Evolutionary conservation across 2,329 filamentous ascomycete genomes (phyloP), one percentile per base, ranked within the genome.

Genomic region (Ceratocystis albifundus): DNA sequence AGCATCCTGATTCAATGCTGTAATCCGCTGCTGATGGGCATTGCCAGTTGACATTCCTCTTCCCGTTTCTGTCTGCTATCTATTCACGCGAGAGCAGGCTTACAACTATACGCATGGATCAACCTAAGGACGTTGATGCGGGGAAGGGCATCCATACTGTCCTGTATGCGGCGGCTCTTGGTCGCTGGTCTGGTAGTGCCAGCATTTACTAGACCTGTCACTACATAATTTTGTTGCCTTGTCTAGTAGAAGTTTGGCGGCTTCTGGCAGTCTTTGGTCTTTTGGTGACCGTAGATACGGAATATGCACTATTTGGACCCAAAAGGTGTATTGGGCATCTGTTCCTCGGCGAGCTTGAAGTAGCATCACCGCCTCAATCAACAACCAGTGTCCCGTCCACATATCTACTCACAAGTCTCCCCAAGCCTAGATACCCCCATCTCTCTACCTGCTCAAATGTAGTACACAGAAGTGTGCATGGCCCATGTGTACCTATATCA

Each of bases 111-210:
- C 12, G 53, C 30, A 30, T 12, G 22, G 22, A 57, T 22, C 4
- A 15, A 57, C 25, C 36, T 41, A 57, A 15, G 28, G 15, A 28
- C 7, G 53, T 28, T 57, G 28, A 30, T 57, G 53, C 53, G 53
- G 53, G 53, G 53, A 57, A 57, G n/a, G 25, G 30, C 12, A 57
- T 57, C n/a, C n/a, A n/a, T n/a, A n/a, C n/a, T n/a, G n/a, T n/a
- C 22, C 53, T 57, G 22, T 30, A 57, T 57, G 15, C 32, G 53
- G 25, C 53, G 53, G 25, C 53, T 57, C 1, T 28, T 57, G 22
- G 36, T 41, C 36, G 53, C 53, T 57, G 22, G 53, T 57, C 53
- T 57, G 22, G 53, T 57, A 57, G 53, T 57, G 25, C 53, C 30
- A 57, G 53, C 25, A 15, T n/a, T 57, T 28, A 28, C 20, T 22